Evolutionary conservation across 805 yeast genomes (phyloP).

Genomic region (Candida gorgasii): DNA sequence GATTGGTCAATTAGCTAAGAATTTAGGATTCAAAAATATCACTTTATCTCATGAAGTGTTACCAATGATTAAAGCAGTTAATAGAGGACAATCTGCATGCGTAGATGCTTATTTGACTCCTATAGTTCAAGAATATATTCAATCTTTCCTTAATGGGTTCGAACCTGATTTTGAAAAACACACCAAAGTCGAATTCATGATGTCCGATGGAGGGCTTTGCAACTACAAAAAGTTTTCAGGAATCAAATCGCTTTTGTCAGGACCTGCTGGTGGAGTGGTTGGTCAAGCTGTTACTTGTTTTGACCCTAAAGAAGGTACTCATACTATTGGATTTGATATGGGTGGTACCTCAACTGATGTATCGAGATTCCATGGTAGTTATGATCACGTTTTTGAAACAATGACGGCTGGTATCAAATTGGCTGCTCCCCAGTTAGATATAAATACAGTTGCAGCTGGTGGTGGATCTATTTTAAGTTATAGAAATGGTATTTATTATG

Average conservation of each 20-base stretch:
- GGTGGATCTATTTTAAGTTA: slow-evolving; percentile 39
- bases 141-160: slow-evolving; percentile 65
- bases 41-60: slow-evolving; percentile 37
- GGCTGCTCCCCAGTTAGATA: slow-evolving; percentile 53
- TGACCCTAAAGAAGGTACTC: slow-evolving; percentile 27
- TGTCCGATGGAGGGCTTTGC: slow-evolving; percentile 92
- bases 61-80: slow-evolving; percentile 40
- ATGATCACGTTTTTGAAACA: slow-evolving; percentile 82
- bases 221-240: slow-evolving; percentile 84
- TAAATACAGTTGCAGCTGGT: slow-evolving; percentile 46
- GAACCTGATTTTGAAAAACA: slow-evolving; percentile 48
- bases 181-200: slow-evolving; percentile 62
- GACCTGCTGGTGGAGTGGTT: slow-evolving; percentile 98
- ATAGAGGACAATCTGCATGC: slow-evolving; percentile 35
- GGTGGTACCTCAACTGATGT: slow-evolving; percentile 49
- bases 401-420: slow-evolving; percentile 83
- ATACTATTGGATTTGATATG: slow-evolving; percentile 41
- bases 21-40: slow-evolving; percentile 31
- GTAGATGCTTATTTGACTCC: slow-evolving; percentile 42
- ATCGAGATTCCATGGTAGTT: slow-evolving; percentile 53
- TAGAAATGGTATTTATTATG: slow-evolving; percentile 47
- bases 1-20: slow-evolving; percentile 30
- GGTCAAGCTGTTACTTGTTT: slow-evolving; percentile 86
- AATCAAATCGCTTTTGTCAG: slow-evolving; percentile 80
- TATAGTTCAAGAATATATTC: slow-evolving; percentile 49